Base-by-base conservation (phyloP, 106 monocot species). In the Acorus calamus region DNA sequence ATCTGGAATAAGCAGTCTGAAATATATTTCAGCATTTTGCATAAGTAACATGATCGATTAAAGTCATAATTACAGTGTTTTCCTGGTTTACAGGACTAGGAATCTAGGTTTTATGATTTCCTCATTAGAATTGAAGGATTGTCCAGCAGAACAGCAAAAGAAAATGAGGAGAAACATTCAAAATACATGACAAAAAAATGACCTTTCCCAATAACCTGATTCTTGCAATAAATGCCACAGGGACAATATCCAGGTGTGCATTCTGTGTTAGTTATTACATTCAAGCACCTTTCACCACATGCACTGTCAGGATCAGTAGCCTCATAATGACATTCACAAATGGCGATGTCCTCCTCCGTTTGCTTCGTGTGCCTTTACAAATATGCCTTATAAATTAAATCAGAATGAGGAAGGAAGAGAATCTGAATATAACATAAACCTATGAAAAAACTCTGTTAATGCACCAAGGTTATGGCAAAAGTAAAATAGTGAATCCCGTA, bases 201-300 rank as follows among this genome's bases (percentile, higher is more conserved):
- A 58, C 49, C 6, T 10, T 54, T 66, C 0, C 28, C 28, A 4
- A 46, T 8, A 55, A 94, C 94, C 94, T 94, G 94, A 84, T 94
- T 94, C 71, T 78, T 84, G 64, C 94, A 94, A 64, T 75, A 65
- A 43, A 64, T 61, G 5, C 81, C 84, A 59, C 84, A 89, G 49
- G 84, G 89, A 66, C 94, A 94, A 69, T 73, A 84, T 60, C 77
- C 86, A 76, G 86, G 89, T 14, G 84, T 86, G 68, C 94, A 94
- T 49, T 94, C 94, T 5, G 94, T 94, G 77, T 84, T 94, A 49
- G 94, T 94, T 56, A 89, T 49, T 42, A 94, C 83, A 82, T 94
- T 94, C 53, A 86, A 69, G 67, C 94, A 94, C 11, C 67, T 74
- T 6, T 89, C 89, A 3, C 94, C 86, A 77, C 94, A 94, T 61